Base-by-base conservation (phyloP, 208 protist species). In the Trypanosoma lewisi region DNA sequence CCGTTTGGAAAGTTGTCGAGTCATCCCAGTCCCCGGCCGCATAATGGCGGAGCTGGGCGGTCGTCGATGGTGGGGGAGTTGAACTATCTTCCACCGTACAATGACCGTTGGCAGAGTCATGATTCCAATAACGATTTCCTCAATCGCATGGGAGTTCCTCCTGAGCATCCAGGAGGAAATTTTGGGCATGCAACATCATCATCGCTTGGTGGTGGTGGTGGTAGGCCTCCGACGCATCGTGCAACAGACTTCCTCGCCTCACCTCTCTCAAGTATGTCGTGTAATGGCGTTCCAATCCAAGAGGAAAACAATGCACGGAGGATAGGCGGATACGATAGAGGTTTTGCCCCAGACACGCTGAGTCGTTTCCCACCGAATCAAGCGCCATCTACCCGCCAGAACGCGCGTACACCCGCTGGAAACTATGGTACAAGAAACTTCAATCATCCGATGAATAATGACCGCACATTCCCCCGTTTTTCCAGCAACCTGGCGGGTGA, bases 41-140 rank as follows among this genome's bases (percentile, higher is more conserved):
- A n/a, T n/a, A n/a, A n/a, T n/a, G n/a, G n/a, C n/a, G n/a, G n/a
- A n/a, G n/a, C n/a, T n/a, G n/a, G n/a, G n/a, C n/a, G n/a, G n/a
- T n/a, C n/a, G 12, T 28, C 17, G 14, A 61, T 23, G 14, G 7
- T 19, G 0, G 12, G 31, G 6, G 58, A 72, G n/a, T 55, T 28
- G 17, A 14, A 33, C 1, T 64, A 52, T 33, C 42, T 39, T 23
- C 51, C 49, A 39, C 50, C 56, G 8, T 51, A 65, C 28, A 60
- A 12, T 4, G 66, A 72, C 42, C 56, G 66, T 2, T 72, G 56
- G 66, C 49, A 61, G 6, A 60, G 66, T 49, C 27, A 60, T 65
- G 66, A 72, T 50, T 28, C 17, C 19, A 31, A 28, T 30, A n/a
- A 31, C 28, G 50, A 61, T 60, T 12, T 54, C 4, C 31, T n/a